Evolutionary conservation across 106 monocot species (phyloP).

Genomic region (Dendrobium chrysotoxum): DNA sequence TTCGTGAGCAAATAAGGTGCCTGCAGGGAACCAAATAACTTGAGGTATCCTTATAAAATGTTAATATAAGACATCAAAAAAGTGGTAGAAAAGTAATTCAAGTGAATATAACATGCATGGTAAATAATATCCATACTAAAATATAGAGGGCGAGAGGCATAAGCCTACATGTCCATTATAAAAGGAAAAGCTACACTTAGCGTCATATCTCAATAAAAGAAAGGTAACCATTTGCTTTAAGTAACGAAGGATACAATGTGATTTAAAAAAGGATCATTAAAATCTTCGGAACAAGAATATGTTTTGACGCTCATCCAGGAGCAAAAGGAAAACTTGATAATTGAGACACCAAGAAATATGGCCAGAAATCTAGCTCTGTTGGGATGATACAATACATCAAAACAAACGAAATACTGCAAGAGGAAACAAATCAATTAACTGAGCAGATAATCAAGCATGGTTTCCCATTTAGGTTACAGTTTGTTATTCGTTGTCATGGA

Average conservation of each 20-base stretch:
- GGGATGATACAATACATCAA: too few relatives aligned
- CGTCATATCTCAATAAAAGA: too few relatives aligned
- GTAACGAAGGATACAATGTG: neutral
- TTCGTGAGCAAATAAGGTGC: slow-evolving; percentile 80
- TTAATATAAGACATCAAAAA: neutral
- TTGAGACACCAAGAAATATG: neutral
- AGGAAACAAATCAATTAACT: too few relatives aligned
- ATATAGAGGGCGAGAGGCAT: neutral
- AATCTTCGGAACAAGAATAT: neutral
- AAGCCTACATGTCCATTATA: neutral
- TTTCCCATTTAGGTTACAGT: too few relatives aligned
- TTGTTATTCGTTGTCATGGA: too few relatives aligned
- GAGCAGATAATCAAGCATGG: too few relatives aligned
- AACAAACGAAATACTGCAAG: too few relatives aligned
- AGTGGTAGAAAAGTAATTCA: neutral
- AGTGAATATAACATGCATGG: neutral
- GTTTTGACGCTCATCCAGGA: neutral
- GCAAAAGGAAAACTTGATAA: neutral
- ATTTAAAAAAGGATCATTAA: neutral
- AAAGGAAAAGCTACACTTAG: neutral
- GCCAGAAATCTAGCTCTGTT: neutral
- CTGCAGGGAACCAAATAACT: slow-evolving; percentile 27
- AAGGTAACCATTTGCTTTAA: too few relatives aligned
- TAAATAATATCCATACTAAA: neutral
- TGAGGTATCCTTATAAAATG: neutral